Conservation (phyloP, 768 basidiomycete genomes). For the Chalciporus piperatus region DNA sequence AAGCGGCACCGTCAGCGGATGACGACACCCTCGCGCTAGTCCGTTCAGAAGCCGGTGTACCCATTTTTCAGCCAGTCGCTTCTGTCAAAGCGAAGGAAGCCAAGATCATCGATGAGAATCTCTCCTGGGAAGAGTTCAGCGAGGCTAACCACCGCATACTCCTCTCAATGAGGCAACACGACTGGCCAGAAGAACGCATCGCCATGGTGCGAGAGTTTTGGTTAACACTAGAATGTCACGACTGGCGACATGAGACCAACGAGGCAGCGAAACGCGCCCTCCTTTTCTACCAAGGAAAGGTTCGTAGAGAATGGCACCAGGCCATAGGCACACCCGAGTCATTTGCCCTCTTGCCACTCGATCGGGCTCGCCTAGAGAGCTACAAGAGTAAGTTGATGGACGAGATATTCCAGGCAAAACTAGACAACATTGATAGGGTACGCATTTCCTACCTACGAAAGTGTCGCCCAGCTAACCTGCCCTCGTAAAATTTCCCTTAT, state of each 20-base stretch:
- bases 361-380: neutral
- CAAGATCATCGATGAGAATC: neutral
- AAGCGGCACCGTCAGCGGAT: neutral
- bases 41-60: neutral
- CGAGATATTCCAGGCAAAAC: neutral
- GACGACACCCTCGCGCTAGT: neutral
- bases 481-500: no score
- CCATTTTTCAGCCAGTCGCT: neutral
- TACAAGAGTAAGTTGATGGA: neutral
- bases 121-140: constrained; percentile 4
- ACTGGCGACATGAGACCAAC: neutral
- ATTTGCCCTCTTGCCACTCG: neutral
- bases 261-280: neutral
- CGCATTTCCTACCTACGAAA: neutral
- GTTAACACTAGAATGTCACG: neutral
- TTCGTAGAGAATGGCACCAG: neutral
- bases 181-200: neutral
- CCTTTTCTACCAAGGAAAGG: neutral
- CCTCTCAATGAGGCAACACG: neutral
- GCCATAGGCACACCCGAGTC: neutral
- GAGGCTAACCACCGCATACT: constrained; percentile 1
- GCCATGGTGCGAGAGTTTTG: neutral
- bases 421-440: neutral
- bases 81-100: neutral
- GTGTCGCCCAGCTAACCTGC: no score